Percentiles rank a stretch among this genome's conserved stretches.
Evolutionary conservation across 371 early-diverging fungal species (phyloP).

Genomic region (Rhizopus sp.): DNA sequence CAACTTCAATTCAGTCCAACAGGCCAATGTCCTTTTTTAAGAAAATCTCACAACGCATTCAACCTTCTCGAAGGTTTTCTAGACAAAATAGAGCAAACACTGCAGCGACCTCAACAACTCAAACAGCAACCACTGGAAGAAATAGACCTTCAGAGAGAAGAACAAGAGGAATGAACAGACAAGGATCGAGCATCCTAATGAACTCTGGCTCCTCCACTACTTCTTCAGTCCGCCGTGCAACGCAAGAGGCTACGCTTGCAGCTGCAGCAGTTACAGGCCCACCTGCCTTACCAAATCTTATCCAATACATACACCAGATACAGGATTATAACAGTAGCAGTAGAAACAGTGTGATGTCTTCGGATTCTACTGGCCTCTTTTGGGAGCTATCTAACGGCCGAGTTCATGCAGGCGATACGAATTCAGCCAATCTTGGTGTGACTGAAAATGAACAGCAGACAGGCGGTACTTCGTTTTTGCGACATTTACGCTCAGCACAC

Average conservation of each 20-base stretch:
- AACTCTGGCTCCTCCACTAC: conserved; percentile 19
- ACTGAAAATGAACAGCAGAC: background rate
- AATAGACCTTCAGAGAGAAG: background rate
- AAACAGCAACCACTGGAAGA: background rate
- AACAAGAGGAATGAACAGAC: background rate
- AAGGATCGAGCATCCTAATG: background rate
- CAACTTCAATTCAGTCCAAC: conserved; percentile 21
- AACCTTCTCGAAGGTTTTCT: conserved; percentile 13
- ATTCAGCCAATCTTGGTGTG: background rate
- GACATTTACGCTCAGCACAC: conserved; percentile 11
- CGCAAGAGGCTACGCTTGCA: conserved; percentile 22
- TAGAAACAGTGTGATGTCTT: conserved; percentile 10
- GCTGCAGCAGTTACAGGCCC: conserved; percentile 27
- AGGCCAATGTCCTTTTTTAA: conserved; percentile 20
- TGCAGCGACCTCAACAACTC: background rate
- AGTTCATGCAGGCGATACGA: background rate
- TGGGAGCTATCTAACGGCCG: conserved; percentile 1
- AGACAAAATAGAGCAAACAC: conserved; percentile 4
- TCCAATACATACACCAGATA: background rate
- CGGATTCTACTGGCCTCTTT: conserved; percentile 1
- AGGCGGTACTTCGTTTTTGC: conserved; percentile 4
- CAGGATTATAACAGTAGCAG: conserved; percentile 2
- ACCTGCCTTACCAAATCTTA: conserved; percentile 10
- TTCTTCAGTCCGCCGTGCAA: conserved; percentile 21
- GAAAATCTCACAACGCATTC: conserved; percentile 23